Evolutionary conservation across 305 asterid genomes (phyloP).

Genomic region (Fraxinus platypoda): DNA sequence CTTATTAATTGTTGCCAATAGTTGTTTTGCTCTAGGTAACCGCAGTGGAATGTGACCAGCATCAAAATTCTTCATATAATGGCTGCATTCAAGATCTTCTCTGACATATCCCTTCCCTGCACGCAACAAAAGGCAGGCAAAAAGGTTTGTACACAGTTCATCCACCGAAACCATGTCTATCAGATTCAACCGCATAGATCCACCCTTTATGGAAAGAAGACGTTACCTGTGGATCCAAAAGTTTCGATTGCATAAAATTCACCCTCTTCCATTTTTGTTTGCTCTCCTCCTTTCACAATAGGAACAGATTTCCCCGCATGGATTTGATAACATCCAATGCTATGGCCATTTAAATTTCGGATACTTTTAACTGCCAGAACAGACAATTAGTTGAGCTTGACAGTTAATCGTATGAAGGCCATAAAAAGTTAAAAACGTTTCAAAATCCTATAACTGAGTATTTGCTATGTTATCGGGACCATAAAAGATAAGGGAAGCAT

Average conservation of each 20-base stretch:
- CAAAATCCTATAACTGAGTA: neutral
- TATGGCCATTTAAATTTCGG: constrained; percentile 93
- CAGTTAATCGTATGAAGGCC: neutral
- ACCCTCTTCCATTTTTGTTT: constrained; percentile 99
- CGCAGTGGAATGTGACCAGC: constrained; percentile 87
- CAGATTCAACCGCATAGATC: neutral
- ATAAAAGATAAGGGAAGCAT: neutral
- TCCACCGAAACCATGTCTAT: neutral
- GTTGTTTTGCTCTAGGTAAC: constrained; percentile 87
- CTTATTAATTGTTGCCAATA: constrained; percentile 82
- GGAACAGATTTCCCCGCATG: constrained; percentile 98
- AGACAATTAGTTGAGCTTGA: constrained; percentile 23
- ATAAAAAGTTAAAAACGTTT: neutral
- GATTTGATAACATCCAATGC: constrained; percentile 87
- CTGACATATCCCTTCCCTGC: constrained; percentile 90
- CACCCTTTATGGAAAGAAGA: neutral
- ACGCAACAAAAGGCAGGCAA: constrained; percentile 17
- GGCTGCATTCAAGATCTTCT: constrained; percentile 98
- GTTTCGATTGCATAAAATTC: constrained; percentile 97
- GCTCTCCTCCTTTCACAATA: constrained; percentile 95
- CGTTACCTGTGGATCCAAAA: constrained; percentile 89
- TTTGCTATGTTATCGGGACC: neutral
- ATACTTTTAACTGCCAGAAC: constrained; percentile 80
- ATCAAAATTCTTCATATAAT: constrained; percentile 95
- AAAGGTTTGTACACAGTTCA: neutral